Base-by-base conservation (phyloP, 129 eudicot species). In the Artemisia tridentata region DNA sequence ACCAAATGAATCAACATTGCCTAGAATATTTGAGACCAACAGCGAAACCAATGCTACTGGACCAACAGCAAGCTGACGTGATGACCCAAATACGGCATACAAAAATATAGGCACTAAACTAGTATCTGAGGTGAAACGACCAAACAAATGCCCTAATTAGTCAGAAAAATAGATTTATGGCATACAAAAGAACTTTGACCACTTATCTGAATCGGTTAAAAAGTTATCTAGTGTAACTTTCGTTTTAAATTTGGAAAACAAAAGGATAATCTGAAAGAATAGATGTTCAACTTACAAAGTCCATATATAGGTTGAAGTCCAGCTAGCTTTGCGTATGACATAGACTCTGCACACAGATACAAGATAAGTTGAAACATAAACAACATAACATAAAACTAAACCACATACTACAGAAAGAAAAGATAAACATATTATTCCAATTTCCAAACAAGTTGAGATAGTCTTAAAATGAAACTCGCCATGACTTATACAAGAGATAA, bases 251-350 rank as follows among this genome's bases (percentile, higher is more conserved):
- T 68, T 27, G 51, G 49, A 13, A 48, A 70, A 19, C 21, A 2
- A 20, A 18, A 62, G 0, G 0, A 2, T 5, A 29, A 27, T 29
- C 27, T 51, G 4, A 9, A 68, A 53, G 46, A 50, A 50, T 47
- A 55, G 31, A 52, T 43, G 11, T 63, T 78, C 13, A 72, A 87
- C 99, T 93, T 87, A 93, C 99, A 93, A 31, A 93, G 97, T 82
- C 99, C 99, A 64, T 93, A 93, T 46, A 93, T 93, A 34, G 99
- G 92, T 70, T 88, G 92, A 71, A 93, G 91, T 73, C 99, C 99
- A 67, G 99, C 99, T 78, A 93, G 86, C 89, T 90, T 93, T 68
- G 99, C 99, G 59, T 93, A 93, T 57, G 99, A 93, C 99, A 93
- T 92, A 48, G 97, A 91, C 99, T 90, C 84, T 21, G 38, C 55